These are phyloP conservation scores for Pseudogymnoascus sp. DNA, from an alignment of 2,329 filamentous ascomycete species.

Conservation along the genomic window DNA sequence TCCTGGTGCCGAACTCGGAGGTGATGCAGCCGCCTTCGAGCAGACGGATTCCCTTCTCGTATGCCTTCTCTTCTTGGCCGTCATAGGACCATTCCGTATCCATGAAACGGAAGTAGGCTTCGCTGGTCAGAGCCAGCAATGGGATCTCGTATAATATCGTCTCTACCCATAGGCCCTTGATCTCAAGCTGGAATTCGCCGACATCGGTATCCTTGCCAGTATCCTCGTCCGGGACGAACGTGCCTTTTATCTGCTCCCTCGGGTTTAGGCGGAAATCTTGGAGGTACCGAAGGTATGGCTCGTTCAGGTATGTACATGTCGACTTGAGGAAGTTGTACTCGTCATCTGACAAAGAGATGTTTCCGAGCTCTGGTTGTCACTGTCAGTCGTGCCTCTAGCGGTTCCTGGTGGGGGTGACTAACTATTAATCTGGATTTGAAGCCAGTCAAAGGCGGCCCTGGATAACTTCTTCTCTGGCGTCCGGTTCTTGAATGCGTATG, in stretches of 20 bases:
- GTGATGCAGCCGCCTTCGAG: constrained; percentile 78
- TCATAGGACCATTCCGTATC: constrained; percentile 87
- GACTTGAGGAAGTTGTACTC: constrained; percentile 72
- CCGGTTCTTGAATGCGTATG: constrained; percentile 90
- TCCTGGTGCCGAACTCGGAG: constrained; percentile 87
- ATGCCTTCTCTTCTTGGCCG: constrained; percentile 78
- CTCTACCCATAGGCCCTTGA: constrained; percentile 81
- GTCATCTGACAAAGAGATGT: constrained; percentile 69
- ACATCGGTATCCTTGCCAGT: constrained; percentile 56
- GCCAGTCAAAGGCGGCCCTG: constrained; percentile 74
- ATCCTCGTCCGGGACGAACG: constrained; percentile 47
- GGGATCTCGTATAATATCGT: constrained; percentile 98
- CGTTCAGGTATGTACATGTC: constrained; percentile 71
- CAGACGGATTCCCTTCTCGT: constrained; percentile 68
- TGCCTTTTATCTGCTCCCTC: constrained; percentile 62
- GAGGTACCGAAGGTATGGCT: constrained; percentile 73
- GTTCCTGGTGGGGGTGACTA: constrained; percentile 25
- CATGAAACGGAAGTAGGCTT: constrained; percentile 96
- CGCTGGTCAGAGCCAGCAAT: constrained; percentile 80
- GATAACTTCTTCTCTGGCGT: constrained; percentile 90
- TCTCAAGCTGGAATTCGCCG: constrained; percentile 68
- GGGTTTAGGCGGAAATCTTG: constrained; percentile 75
- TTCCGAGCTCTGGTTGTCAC: constrained; percentile 59
- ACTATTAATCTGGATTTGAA: constrained; percentile 76
- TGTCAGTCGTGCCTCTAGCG: constrained; percentile 20